Conservation (phyloP, 2,329 filamentous ascomycete species). For the Cytospora schulzeri region DNA sequence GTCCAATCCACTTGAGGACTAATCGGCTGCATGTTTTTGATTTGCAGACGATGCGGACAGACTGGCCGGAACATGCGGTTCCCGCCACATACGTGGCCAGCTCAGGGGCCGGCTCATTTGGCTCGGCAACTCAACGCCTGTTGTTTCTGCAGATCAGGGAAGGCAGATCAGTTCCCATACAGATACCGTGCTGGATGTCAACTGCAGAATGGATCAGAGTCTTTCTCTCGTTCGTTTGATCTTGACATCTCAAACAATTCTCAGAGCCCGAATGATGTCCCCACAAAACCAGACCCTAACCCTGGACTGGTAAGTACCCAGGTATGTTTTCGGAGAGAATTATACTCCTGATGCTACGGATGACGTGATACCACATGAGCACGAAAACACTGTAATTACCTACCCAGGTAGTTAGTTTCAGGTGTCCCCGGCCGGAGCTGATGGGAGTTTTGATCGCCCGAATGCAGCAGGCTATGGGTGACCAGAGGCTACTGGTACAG, state of each 20-base stretch:
- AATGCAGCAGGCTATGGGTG: too few relatives aligned
- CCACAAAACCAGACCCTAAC: not conserved
- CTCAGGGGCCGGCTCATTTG: slow-evolving; percentile 2
- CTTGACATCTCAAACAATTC: not conserved
- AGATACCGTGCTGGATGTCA: not conserved
- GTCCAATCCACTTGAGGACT: not conserved
- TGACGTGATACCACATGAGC: too few relatives aligned
- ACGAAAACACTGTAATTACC: too few relatives aligned
- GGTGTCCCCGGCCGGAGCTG: too few relatives aligned
- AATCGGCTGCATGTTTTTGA: slow-evolving; percentile 2
- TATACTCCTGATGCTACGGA: too few relatives aligned
- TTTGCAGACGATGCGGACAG: slow-evolving; percentile 13
- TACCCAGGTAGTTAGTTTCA: too few relatives aligned
- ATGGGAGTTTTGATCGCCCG: too few relatives aligned
- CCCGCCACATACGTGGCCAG: slow-evolving; percentile 14
- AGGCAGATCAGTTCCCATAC: not conserved
- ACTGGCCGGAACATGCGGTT: slow-evolving; percentile 11
- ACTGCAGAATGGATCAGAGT: not conserved
- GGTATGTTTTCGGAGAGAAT: too few relatives aligned
- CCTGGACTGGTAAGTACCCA: too few relatives aligned
- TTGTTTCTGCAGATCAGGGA: slow-evolving; percentile 6
- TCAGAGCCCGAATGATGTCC: not conserved
- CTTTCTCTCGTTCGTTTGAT: not conserved
- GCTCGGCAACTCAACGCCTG: not conserved
- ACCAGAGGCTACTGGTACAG: too few relatives aligned